Base-by-base conservation (phyloP, 1,284 basidiomycete species). In the Trametes sp. region DNA sequence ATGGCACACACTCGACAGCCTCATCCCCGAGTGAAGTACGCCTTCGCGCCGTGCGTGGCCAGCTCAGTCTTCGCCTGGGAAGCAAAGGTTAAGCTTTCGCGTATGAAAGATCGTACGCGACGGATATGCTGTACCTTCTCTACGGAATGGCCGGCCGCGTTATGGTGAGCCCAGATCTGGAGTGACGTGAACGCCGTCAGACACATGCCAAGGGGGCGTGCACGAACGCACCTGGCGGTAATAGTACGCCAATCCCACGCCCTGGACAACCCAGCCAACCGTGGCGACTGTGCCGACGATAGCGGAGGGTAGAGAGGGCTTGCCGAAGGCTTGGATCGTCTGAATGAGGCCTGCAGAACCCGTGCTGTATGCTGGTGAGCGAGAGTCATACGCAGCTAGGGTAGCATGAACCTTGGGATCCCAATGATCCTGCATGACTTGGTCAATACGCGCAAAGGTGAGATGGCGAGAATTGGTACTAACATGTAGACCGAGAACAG, bases 311-410 rank as follows among this genome's bases (percentile, higher is more conserved):
- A 93, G 82, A 38, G 82, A 80, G 51, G 84, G 81, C 48, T 77
- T 73, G n/a, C 83, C 81, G 74, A 88, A 94, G 81, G 89, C 88
- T 65, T 88, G 82, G 69, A 98, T 93, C 35, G 91, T 97, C 77
- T 95, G 94, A 73, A 98, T 94, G 50, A 99, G 82, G n/a, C 98
- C 97, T 13, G 94, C 95, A 42, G 94, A 94, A 28, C 97, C 97
- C 45, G 96, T 98, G 62, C 93, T 92, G 41, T 23, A 42, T n/a
- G 16, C 26, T 6, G 16, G 10, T 41, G 9, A 53, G 56, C 44
- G 69, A 70, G 68, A 19, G 36, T 50, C 19, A 46, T 7, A 9
- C 28, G 1, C 11, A 33, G 51, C n/a, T 16, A 53, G 35, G 10
- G 28, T n/a, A 19, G 28, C 4, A 6, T 2, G 26, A 79, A 88